Base-by-base conservation (phyloP, 345 rosid genomes). In the Syzygium aromaticum region DNA sequence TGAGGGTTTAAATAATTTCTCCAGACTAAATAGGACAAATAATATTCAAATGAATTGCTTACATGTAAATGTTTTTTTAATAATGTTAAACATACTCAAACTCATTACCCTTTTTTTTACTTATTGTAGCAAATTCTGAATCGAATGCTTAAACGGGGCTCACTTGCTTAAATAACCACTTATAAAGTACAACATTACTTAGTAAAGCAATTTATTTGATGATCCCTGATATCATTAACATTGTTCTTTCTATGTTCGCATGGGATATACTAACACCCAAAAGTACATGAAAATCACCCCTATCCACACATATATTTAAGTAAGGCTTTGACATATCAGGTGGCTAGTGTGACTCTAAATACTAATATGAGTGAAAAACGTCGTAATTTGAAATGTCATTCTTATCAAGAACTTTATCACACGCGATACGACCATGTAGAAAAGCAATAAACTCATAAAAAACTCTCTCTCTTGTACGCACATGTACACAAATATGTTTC, bases 211-310 rank as follows among this genome's bases (percentile, higher is more conserved):
- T 63, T 14, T 14, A 28, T n/a, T 61, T 2, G 38, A 61, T 6
- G 0, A 8, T 61, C 38, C 33, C 2, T 3, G 0, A 33, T 14
- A 15, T 52, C 46, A 43, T 6, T 43, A 43, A 43, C 46, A 43
- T 43, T 43, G 46, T 1, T 61, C 73, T 61, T n/a, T n/a, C 33
- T 13, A n/a, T 61, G 33, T 61, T 27, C 12, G 17, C 73, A 61
- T 5, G 73, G 73, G 73, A n/a, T 61, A 61, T 61, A 64, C 23
- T 8, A 30, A 30, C 16, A 0, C 78, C 23, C 23, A 64, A 7
- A 64, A 30, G 43, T 30, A 43, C 23, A 64, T 17, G 12, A 64
- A 53, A 16, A 16, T 21, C 59, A 54, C 59, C 59, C 59, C 59
- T 8, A 30, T 64, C 59, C 43, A 64, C 0, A 2, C 21, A 64